Evolutionary conservation across 805 yeast species (phyloP), one percentile per base, ranked within the genome.

Genomic region (Barnettozyma wickerhamii): DNA sequence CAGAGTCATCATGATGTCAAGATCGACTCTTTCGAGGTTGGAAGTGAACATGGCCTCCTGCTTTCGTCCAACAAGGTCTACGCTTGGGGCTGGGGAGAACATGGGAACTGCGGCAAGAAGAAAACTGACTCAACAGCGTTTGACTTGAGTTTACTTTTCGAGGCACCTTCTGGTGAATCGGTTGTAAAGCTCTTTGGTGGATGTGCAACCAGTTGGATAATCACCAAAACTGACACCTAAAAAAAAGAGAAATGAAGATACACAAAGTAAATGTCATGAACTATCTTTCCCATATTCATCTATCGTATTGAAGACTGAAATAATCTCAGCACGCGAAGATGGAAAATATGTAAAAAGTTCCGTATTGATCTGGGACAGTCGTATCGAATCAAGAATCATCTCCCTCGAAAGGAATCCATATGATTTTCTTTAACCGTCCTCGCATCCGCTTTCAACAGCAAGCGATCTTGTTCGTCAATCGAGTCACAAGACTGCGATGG

Each of bases 71-170:
- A 60, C 30, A 37, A 42, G 7, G 81, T 89, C 0, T 65, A 55
- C 40, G 73, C 90, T 2, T 93, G 98, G 98, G 99, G 99, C 1
- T 91, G 99, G 99, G 97, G 96, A 12, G 98, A 93, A 55, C 99
- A 91, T 60, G 99, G 99, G 0, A 91, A 91, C 57, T 91, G 98
- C 63, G 95, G 96, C 0, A 37, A 49, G 4, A 34, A 43, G 6
- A 37, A 21, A 10, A 36, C 21, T 2, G 49, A 43, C 10, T 43
- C 49, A 10, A 35, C 59, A 42, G 28, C 63, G 38, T 35, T 73
- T 64, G 38, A 37, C 4, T 34, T 65, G 69, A 3, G 69, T 61
- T 44, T 62, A 59, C 43, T 71, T 17, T 72, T 72, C 40, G 41
- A 38, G 7, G 28, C 72, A 4, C 65, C 67, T 48, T 32, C 27